Evolutionary conservation across 495 filamentous ascomycete species (phyloP), one percentile per base, ranked within the genome.

Genomic region (Penicillium taxi): DNA sequence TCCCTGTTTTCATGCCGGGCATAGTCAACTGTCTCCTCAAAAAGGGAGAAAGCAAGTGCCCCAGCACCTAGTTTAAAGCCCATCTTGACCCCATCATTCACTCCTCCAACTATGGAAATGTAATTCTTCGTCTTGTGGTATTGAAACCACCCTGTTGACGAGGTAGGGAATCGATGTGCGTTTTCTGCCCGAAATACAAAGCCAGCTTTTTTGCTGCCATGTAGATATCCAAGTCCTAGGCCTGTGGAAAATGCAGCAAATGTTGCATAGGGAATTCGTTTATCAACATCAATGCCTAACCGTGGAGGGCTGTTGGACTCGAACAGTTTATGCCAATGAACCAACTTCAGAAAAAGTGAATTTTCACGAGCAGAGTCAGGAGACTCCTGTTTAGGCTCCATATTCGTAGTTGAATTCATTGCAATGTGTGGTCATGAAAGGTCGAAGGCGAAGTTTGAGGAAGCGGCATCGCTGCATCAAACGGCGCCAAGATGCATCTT

Each of bases 111-210:
- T 32, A 81, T 73, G 5, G 80, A 63, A 39, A 84, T 74, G 64
- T 96, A 96, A 56, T 95, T 96, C 64, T 96, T 96, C 50, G 77
- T 85, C 61, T 95, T 96, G 62, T 96, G 93, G 56, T 98, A 98
- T 18, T 96, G 75, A 55, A 86, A 98, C 91, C 91, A 98, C 19
- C 86, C 91, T 6, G 74, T 74, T 15, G 81, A 75, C n/a, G 75
- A 75, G 5, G 66, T 77, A 14, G 91, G 91, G 29, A 93, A 76
- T 47, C 88, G 80, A 64, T 98, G 91, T 14, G 91, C 84, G 52
- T 98, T 93, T 63, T 98, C 84, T 36, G 91, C 91, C 34, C 90
- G 82, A 61, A 96, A 98, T 32, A 79, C 77, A 25, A 94, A 69
- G 22, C 79, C 78, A 11, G 85, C 76, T 45, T 66, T 77, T 55